These are phyloP conservation scores for Polytrichum commune DNA, from an alignment of 225 moss, liverwort and hornwort genomes.

Conservation along the genomic window DNA sequence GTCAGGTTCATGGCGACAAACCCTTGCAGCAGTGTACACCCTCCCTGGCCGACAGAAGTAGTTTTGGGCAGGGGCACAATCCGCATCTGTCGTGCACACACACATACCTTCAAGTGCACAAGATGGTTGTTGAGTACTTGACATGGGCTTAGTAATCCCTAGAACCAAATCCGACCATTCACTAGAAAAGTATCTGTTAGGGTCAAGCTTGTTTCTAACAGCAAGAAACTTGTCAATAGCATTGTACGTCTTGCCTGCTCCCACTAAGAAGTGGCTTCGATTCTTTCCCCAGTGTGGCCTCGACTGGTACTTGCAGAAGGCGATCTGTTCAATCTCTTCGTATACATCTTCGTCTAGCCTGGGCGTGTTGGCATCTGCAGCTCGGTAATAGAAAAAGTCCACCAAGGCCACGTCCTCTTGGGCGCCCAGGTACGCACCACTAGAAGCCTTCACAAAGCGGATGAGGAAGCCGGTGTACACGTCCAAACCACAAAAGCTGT, in stretches of 20 bases:
- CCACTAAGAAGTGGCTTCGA: slow-evolving; percentile 27
- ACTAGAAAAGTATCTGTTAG: slow-evolving; percentile 28
- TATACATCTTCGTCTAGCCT: slow-evolving; percentile 35
- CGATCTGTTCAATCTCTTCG: slow-evolving; percentile 42
- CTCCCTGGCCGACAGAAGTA: slow-evolving; percentile 37
- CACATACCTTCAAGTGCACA: slow-evolving; percentile 44
- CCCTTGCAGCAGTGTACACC: slow-evolving; percentile 24
- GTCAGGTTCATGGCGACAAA: slow-evolving; percentile 23
- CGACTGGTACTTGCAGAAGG: slow-evolving; percentile 19
- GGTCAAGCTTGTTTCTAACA: slow-evolving; percentile 27
- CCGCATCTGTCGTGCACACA: slow-evolving; percentile 23
- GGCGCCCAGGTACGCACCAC: slow-evolving; percentile 34
- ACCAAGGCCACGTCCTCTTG: slow-evolving; percentile 26
- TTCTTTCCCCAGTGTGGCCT: slow-evolving; percentile 35
- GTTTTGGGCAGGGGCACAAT: slow-evolving; percentile 26
- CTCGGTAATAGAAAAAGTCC: slow-evolving; percentile 31
- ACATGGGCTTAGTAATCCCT: background rate
- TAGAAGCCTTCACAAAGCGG: slow-evolving; percentile 26
- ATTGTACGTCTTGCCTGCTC: slow-evolving; percentile 14
- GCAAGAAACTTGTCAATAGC: slow-evolving; percentile 21
- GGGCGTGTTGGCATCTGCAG: slow-evolving; percentile 7
- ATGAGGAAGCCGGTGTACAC: slow-evolving; percentile 42
- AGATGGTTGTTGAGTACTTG: slow-evolving; percentile 11
- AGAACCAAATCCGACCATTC: slow-evolving; percentile 38
- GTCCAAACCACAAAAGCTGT: slow-evolving; percentile 32